Base-by-base conservation (phyloP, 257 asterid species). In the Plantago major region DNA sequence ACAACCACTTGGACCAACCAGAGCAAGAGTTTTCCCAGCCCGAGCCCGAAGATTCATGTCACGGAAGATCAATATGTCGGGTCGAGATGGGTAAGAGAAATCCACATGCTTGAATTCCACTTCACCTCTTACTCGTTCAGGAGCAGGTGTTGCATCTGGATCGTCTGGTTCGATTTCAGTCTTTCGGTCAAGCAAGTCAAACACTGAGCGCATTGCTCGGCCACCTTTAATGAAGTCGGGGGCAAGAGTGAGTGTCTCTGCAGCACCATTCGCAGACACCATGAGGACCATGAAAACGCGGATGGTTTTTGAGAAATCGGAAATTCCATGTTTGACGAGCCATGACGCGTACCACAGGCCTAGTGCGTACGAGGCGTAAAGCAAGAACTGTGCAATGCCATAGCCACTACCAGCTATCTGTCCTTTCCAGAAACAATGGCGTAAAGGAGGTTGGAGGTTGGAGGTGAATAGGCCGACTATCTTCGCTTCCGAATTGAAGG, bases 301-400 rank as follows among this genome's bases (percentile, higher is more conserved):
- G 63, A 90, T 90, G 0, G 95, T 87, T 72, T 71, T 83, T 1
- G 97, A 87, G 81, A 90, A 90, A 64, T 90, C 97, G 5, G 97
- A 90, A 76, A 90, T 83, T 42, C 90, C 90, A 0, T 90, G 97
- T 76, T 83, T 87, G 47, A 90, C 95, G 15, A 90, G 90, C 90
- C 89, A 90, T 0, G 97, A 90, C 48, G 97, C 95, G 40, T 90
- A 90, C 97, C 97, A 90, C 10, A 90, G 88, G 62, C 97, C 97
- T 9, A 90, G 77, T 1, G 97, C 93, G 17, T 90, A 90, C 60
- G 97, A 90, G 0, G 95, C 93, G 16, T 87, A 87, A 46, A 90
- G 96, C 51, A 75, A 74, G 55, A 90, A 90, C 57, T 90, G 97
- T 1, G 97, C 95, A 7, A 87, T 72, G 4, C 97, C 97, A 38